Evolutionary conservation across 495 filamentous ascomycete genomes (phyloP), one percentile per base, ranked within the genome.

Genomic region (Hypoxylon subgilvum): DNA sequence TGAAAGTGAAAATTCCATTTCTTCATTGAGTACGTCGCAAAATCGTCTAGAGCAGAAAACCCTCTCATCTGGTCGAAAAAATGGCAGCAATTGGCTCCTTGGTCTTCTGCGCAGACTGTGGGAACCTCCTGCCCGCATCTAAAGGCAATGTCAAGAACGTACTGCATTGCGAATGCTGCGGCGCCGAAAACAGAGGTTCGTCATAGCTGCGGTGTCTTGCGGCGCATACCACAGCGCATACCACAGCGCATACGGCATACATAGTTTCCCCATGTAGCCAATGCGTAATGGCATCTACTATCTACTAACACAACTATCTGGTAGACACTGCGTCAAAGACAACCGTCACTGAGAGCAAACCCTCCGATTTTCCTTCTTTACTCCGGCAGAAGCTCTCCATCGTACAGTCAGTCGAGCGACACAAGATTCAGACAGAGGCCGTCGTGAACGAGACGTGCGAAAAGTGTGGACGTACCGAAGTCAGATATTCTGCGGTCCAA

Each of bases 41-140:
- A 1, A 13, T 27, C 41, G 10, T 32, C 10, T 12, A 39, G 14
- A 21, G 8, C 22, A 0, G 45, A 27, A 27, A 27, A 27, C 8
- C 8, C 23, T 27, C 23, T 36, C 34, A 22, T 19, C 14, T 31
- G 47, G 76, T n/a, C n/a, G n/a, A n/a, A n/a, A n/a, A 57, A 22
- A 96, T 96, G 91, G 86, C 93, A 52, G 84, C 86, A 7, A 89
- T 96, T 56, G 93, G 91, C 18, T 94, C 91, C 22, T 78, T 96
- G 23, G 85, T 96, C 32, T 98, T 98, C 75, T 97, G 94, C 76
- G 91, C 85, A 13, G 90, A 92, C 69, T 96, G 93, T 71, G 92
- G 93, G 39, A 93, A 96, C 72, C 82, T 97, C 2, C 82, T 98
- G 38, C 90, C 94, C 18, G 81, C 84, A 18, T 89, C 89, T 17